Percentiles rank a stretch among this genome's conserved stretches.
Conservation (phyloP, 768 basidiomycete species). For the Russula emetica region DNA sequence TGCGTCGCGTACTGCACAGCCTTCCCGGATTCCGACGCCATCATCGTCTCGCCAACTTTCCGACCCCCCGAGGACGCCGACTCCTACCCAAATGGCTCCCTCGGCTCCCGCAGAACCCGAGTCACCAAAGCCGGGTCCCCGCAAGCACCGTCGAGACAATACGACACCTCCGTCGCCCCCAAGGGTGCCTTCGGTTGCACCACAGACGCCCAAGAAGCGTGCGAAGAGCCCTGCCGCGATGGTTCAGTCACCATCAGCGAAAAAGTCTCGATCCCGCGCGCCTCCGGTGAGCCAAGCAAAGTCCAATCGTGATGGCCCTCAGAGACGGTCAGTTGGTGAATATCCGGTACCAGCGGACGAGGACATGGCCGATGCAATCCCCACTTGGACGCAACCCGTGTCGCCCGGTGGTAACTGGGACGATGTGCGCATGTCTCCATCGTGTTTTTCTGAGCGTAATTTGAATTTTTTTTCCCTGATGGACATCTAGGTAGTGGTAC, state of each 20-base stretch:
- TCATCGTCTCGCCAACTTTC: slow-evolving; percentile 39
- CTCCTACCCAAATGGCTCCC: slow-evolving; percentile 38
- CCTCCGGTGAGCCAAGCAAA: slow-evolving; percentile 34
- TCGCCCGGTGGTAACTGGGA: slow-evolving; percentile 75
- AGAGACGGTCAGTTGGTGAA: slow-evolving; percentile 56
- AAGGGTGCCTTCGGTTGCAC: slow-evolving; percentile 16
- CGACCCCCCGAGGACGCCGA: slow-evolving; percentile 44
- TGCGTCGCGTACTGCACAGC: slow-evolving; percentile 20
- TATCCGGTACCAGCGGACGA: slow-evolving; percentile 62
- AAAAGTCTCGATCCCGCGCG: slow-evolving; percentile 40
- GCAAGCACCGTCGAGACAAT: slow-evolving; percentile 21
- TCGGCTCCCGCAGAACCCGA: slow-evolving; percentile 37
- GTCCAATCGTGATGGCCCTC: slow-evolving; percentile 39
- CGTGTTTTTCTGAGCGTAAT: slow-evolving; percentile 15
- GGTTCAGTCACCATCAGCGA: slow-evolving; percentile 35
- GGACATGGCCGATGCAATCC: slow-evolving; percentile 69
- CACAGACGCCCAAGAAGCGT: slow-evolving; percentile 38
- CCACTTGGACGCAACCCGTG: slow-evolving; percentile 75
- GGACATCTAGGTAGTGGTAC: slow-evolving; percentile 62
- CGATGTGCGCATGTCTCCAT: slow-evolving; percentile 48
- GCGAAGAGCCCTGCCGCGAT: slow-evolving; percentile 47
- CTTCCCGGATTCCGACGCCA: slow-evolving; percentile 27
- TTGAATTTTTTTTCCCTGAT: not conserved
- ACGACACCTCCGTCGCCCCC: slow-evolving; percentile 23
- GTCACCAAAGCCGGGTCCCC: slow-evolving; percentile 25